Percentiles rank a stretch among this genome's conserved stretches.
phyloP scores from a whole-genome alignment of 768 basidiomycete species.

The Naematelia encephala region DNA sequence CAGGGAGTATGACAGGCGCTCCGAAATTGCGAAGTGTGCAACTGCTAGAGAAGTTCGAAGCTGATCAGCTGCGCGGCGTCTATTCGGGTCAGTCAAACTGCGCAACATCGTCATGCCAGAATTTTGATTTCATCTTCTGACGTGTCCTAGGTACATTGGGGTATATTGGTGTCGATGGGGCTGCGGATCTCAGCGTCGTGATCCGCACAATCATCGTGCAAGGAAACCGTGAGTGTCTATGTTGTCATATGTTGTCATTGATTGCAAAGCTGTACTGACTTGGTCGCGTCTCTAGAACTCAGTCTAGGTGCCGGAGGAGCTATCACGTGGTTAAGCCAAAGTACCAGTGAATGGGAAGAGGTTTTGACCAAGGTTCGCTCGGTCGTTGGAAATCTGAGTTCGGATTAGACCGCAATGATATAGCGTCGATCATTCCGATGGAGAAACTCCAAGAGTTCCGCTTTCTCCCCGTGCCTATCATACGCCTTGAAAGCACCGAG shows the following conservation, averaged over 20 bases:
- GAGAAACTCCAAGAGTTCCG: no score
- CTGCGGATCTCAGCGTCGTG: slow-evolving; percentile 87
- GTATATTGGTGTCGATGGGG: slow-evolving; percentile 84
- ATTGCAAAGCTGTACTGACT: slow-evolving; percentile 3
- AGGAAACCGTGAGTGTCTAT: slow-evolving; percentile 23
- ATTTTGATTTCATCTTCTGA: background rate
- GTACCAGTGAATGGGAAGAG: slow-evolving; percentile 88
- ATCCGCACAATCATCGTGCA: slow-evolving; percentile 77
- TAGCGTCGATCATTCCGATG: background rate
- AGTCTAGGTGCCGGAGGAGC: slow-evolving; percentile 87
- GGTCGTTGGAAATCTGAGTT: slow-evolving; percentile 31
- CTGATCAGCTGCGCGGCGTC: slow-evolving; percentile 61
- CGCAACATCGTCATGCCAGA: background rate
- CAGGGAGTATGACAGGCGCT: slow-evolving; percentile 96
- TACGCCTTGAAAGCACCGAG: background rate
- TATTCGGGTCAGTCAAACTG: slow-evolving; percentile 61
- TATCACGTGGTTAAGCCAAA: slow-evolving; percentile 86
- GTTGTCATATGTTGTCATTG: background rate
- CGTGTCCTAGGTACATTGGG: slow-evolving; percentile 68
- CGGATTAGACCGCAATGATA: background rate
- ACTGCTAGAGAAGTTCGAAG: slow-evolving; percentile 76
- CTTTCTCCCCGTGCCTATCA: no score
- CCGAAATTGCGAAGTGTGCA: slow-evolving; percentile 93
- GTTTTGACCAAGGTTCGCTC: slow-evolving; percentile 72
- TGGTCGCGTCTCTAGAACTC: slow-evolving; percentile 25